A percentile compares a stretch with the other conserved stretches of the same genome.
phyloP scores from a whole-genome alignment of 163 green algal genomes.

The Chlorella variabilis region DNA sequence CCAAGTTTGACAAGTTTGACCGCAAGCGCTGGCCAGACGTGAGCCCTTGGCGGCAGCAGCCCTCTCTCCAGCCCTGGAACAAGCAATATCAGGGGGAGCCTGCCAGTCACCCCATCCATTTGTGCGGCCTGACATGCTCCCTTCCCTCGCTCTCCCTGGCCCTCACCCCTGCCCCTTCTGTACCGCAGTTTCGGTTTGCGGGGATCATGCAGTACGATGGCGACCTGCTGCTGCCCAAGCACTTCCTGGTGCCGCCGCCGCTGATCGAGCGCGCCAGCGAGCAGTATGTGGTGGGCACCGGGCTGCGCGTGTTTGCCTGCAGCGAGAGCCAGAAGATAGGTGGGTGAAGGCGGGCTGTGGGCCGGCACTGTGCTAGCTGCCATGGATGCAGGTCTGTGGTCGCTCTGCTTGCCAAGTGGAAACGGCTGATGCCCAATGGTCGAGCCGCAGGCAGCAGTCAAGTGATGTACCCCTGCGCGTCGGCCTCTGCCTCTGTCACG shows the following conservation, averaged over 20 bases:
- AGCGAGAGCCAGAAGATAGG: constrained; percentile 92
- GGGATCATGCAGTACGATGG: constrained; percentile 98
- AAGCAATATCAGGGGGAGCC: too few relatives aligned
- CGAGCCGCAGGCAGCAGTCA: too few relatives aligned
- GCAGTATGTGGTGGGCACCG: constrained; percentile 86
- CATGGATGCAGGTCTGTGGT: too few relatives aligned
- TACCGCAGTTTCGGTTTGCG: constrained; percentile 65
- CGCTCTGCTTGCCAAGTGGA: too few relatives aligned
- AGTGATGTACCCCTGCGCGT: too few relatives aligned
- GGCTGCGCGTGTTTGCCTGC: constrained; percentile 90
- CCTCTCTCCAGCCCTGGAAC: too few relatives aligned
- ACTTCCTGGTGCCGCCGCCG: constrained; percentile 94
- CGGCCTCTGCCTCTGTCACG: background rate
- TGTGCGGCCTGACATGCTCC: background rate
- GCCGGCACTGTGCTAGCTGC: too few relatives aligned
- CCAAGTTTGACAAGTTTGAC: constrained; percentile 82
- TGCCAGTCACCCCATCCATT: too few relatives aligned
- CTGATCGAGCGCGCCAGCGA: constrained; percentile 73
- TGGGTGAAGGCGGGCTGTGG: background rate
- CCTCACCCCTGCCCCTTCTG: background rate
- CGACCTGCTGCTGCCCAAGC: constrained; percentile 91
- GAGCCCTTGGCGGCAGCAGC: too few relatives aligned
- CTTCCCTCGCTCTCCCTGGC: too few relatives aligned
- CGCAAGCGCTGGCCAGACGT: constrained; percentile 72
- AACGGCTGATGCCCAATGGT: too few relatives aligned